These are phyloP conservation scores for Coemansia sp. DNA, from an alignment of 192 early-diverging fungal species.

Conservation along the genomic window DNA sequence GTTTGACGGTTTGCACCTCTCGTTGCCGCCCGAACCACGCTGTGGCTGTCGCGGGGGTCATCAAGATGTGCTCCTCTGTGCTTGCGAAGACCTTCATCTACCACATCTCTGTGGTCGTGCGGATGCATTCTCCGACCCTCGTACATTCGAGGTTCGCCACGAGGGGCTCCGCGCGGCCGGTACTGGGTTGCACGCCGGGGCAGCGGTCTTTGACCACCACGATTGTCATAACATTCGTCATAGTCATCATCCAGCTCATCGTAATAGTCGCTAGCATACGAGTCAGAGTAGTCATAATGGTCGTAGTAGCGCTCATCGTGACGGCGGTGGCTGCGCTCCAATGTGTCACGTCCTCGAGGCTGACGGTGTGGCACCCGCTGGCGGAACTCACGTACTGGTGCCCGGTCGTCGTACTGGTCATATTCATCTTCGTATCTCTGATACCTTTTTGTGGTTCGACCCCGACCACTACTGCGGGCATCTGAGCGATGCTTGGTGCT, in stretches of 20 bases:
- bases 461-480: not conserved
- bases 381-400: conserved; percentile 24
- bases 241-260: conserved; percentile 30
- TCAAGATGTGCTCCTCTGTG: conserved; percentile 18
- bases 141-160: not conserved
- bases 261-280: conserved; percentile 28
- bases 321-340: conserved; percentile 10
- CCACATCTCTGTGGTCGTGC: not conserved
- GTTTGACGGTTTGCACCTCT: not conserved
- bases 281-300: conserved; percentile 37
- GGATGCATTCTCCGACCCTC: not conserved
- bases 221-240: conserved; percentile 13
- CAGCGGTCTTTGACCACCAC: not conserved
- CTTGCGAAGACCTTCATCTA: not conserved
- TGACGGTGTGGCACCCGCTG: conserved; percentile 12
- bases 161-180: not conserved
- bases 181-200: not conserved
- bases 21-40: conserved; percentile 10
- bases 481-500: conserved; percentile 11
- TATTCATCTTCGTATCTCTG: conserved; percentile 20
- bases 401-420: conserved; percentile 19
- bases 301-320: conserved; percentile 23
- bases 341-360: conserved; percentile 14
- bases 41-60: conserved; percentile 39
- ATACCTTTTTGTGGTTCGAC: conserved; percentile 9